A percentile compares a stretch with the other conserved stretches of the same genome.
These are phyloP conservation scores for Sordaria brevicollis DNA, from an alignment of 495 filamentous ascomycete species.

Conservation along the genomic window DNA sequence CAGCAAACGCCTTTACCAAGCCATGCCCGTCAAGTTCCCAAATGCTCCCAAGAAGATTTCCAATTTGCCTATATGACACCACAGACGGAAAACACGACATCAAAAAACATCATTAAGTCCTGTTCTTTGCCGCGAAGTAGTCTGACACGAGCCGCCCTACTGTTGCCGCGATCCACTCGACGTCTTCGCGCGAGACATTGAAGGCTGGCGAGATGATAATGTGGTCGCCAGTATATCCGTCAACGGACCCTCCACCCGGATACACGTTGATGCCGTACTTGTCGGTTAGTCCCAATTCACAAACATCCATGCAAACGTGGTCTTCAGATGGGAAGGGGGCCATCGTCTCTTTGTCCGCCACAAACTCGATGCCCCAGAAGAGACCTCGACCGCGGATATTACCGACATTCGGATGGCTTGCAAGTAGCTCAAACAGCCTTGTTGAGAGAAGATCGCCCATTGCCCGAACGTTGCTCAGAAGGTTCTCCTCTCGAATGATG, in stretches of 20 bases:
- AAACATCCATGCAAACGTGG: slow-evolving; percentile 37
- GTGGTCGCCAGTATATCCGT: slow-evolving; percentile 64
- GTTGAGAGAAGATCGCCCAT: slow-evolving; percentile 42
- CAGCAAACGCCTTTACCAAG: neutral
- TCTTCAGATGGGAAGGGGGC: slow-evolving; percentile 34
- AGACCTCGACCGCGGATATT: slow-evolving; percentile 54
- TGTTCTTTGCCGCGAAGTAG: slow-evolving; percentile 15
- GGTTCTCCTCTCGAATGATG: slow-evolving; percentile 44
- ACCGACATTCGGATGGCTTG: slow-evolving; percentile 45
- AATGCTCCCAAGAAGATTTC: neutral
- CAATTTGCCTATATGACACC: neutral
- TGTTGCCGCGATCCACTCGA: slow-evolving; percentile 42
- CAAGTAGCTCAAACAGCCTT: slow-evolving; percentile 34
- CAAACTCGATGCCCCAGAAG: slow-evolving; percentile 55
- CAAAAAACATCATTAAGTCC: neutral
- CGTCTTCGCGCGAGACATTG: slow-evolving; percentile 51
- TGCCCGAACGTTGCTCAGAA: slow-evolving; percentile 40
- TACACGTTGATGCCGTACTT: slow-evolving; percentile 59
- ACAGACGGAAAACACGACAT: neutral
- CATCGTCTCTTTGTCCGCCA: slow-evolving; percentile 37
- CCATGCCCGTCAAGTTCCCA: neutral
- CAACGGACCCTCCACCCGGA: slow-evolving; percentile 54
- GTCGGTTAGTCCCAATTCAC: slow-evolving; percentile 39
- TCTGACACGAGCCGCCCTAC: slow-evolving; percentile 32
- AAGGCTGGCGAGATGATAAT: slow-evolving; percentile 67